Conservation (phyloP, 176 grass and related monocot species). For the Lolium rigidum region DNA sequence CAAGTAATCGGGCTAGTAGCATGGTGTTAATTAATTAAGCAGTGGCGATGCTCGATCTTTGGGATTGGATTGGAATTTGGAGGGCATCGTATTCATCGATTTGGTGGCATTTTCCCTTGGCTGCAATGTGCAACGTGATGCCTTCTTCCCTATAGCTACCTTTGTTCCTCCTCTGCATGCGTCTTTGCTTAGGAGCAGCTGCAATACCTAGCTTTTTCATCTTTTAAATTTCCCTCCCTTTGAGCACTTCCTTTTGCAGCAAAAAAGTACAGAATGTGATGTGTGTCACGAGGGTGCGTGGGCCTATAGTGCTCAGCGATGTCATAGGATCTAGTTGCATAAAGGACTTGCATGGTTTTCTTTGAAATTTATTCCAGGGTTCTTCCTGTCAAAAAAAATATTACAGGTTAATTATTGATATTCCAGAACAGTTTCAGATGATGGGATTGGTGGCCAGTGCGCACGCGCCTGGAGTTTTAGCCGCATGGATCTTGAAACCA, state of each 20-base stretch:
- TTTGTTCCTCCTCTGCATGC: neutral
- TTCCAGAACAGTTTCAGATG: neutral
- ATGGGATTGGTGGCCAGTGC: neutral
- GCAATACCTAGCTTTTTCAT: neutral
- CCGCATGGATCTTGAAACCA: neutral
- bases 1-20: conserved; percentile 6
- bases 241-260: conserved; percentile 21
- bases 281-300: neutral
- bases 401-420: neutral
- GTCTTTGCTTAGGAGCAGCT: conserved; percentile 21
- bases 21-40: neutral
- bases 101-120: neutral
- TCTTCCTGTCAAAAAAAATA: neutral
- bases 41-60: neutral
- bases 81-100: conserved; percentile 14
- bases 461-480: neutral
- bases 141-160: neutral
- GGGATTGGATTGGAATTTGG: neutral
- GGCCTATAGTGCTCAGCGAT: neutral
- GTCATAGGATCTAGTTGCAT: neutral
- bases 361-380: neutral
- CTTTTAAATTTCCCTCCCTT: neutral
- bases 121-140: neutral
- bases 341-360: neutral
- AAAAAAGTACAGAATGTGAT: neutral